Conservation (phyloP, 345 rosid species). For the Citrus cavaleriei region DNA sequence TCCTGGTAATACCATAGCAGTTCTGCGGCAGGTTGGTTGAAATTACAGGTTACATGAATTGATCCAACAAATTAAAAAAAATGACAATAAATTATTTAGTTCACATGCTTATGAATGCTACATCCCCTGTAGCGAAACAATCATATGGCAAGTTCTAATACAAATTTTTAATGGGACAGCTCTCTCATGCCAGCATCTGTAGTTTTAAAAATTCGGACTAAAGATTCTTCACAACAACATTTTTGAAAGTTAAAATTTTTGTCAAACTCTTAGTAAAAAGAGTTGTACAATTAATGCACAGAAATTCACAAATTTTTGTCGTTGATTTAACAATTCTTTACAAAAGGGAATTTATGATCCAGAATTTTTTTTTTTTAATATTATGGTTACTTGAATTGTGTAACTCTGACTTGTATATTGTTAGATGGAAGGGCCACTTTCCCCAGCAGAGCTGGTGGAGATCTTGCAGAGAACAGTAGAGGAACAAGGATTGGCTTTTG, state of each 20-base stretch:
- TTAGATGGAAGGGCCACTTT: slow-evolving; percentile 59
- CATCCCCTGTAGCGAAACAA: background rate
- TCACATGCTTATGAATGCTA: background rate
- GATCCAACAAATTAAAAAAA: background rate
- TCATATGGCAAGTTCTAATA: background rate
- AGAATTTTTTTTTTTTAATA: no score
- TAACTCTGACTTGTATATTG: background rate
- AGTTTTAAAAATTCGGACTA: no score
- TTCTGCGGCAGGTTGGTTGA: slow-evolving; percentile 48
- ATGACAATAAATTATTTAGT: background rate
- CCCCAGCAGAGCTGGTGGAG: slow-evolving; percentile 50
- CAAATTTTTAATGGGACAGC: no score
- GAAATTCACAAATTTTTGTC: background rate
- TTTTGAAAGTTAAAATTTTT: no score
- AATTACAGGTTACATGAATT: background rate
- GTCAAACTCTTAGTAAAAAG: no score
- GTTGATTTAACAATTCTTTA: no score
- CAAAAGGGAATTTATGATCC: no score
- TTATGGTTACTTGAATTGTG: background rate
- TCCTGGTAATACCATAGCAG: slow-evolving; percentile 36
- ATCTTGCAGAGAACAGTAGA: slow-evolving; percentile 55
- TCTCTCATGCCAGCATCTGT: no score
- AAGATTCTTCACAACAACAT: no score
- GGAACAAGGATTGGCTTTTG: slow-evolving; percentile 60
- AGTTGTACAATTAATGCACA: background rate